Evolutionary conservation across 2,329 filamentous ascomycete species (phyloP).

Genomic region (Fusarium incarnatum): DNA sequence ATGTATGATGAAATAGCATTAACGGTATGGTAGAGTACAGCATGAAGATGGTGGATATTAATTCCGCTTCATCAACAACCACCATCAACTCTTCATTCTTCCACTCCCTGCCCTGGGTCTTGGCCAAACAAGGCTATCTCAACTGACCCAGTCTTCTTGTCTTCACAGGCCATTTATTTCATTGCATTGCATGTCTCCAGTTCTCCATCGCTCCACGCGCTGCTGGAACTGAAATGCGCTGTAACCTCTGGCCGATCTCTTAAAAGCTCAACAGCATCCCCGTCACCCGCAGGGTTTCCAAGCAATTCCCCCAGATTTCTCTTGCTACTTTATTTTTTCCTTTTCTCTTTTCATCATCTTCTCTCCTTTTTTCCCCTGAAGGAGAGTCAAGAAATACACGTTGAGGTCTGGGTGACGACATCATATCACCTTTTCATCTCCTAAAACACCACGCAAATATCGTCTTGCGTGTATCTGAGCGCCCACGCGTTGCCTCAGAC

Average conservation of each 20-base stretch:
- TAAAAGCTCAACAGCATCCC: slow-evolving; percentile 42
- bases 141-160: slow-evolving; percentile 43
- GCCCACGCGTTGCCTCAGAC: slow-evolving; percentile 17
- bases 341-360: background rate
- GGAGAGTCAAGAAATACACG: background rate
- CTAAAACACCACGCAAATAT: slow-evolving; percentile 30
- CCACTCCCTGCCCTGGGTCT: slow-evolving; percentile 25
- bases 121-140: slow-evolving; percentile 40
- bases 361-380: background rate
- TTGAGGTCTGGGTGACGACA: slow-evolving; percentile 5
- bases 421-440: background rate
- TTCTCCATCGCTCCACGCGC: slow-evolving; percentile 20
- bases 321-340: slow-evolving; percentile 10
- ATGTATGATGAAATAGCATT: slow-evolving; percentile 15
- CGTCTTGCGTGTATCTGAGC: slow-evolving; percentile 7
- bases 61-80: slow-evolving; percentile 21
- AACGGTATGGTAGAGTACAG: too few relatives aligned
- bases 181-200: slow-evolving; percentile 2
- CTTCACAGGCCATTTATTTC: slow-evolving; percentile 5
- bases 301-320: slow-evolving; percentile 32
- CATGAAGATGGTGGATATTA: slow-evolving; percentile 16
- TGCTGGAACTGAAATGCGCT: slow-evolving; percentile 1
- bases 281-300: slow-evolving; percentile 32
- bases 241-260: slow-evolving; percentile 37
- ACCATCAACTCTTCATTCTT: slow-evolving; percentile 9